A percentile compares a stretch with the other conserved stretches of the same genome.
Evolutionary conservation across 768 basidiomycete species (phyloP).

Genomic region (Boletus huronensis): DNA sequence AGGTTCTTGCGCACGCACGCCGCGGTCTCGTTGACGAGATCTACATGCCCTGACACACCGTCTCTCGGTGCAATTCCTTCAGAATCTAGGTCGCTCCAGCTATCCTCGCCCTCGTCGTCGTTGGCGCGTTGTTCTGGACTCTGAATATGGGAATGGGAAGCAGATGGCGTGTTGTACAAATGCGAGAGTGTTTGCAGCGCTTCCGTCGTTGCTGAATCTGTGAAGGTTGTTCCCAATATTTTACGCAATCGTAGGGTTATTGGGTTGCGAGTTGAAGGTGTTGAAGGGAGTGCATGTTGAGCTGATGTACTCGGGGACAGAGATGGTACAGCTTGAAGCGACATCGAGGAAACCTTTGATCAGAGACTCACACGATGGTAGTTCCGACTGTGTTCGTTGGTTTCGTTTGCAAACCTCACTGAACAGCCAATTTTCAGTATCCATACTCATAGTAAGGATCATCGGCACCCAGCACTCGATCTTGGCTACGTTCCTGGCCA

Average conservation of each 20-base stretch:
- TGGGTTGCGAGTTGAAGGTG: constrained; percentile 50
- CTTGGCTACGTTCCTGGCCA: not conserved
- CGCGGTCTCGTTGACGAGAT: constrained; percentile 59
- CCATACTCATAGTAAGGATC: not conserved
- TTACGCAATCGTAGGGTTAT: constrained; percentile 89
- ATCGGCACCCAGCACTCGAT: not conserved
- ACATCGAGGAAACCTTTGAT: not conserved
- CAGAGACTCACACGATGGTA: not conserved
- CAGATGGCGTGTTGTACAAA: constrained; percentile 49
- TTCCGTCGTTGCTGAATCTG: constrained; percentile 73
- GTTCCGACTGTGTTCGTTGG: not conserved
- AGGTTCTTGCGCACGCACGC: constrained; percentile 74
- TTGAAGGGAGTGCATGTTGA: constrained; percentile 12
- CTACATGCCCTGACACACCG: constrained; percentile 17
- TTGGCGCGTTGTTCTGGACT: constrained; percentile 26
- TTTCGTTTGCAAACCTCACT: not conserved
- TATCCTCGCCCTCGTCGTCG: constrained; percentile 34
- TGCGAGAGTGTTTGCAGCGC: constrained; percentile 81
- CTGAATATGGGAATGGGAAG: constrained; percentile 10
- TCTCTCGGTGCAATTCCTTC: constrained; percentile 9
- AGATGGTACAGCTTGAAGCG: constrained; percentile 7
- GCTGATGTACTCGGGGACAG: not conserved
- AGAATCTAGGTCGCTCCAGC: constrained; percentile 23
- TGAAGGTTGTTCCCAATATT: constrained; percentile 76
- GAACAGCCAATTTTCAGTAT: not conserved